Evolutionary conservation across 2,329 filamentous ascomycete genomes (phyloP), one percentile per base, ranked within the genome.

Genomic region (Sclerotiophoma versabilis): DNA sequence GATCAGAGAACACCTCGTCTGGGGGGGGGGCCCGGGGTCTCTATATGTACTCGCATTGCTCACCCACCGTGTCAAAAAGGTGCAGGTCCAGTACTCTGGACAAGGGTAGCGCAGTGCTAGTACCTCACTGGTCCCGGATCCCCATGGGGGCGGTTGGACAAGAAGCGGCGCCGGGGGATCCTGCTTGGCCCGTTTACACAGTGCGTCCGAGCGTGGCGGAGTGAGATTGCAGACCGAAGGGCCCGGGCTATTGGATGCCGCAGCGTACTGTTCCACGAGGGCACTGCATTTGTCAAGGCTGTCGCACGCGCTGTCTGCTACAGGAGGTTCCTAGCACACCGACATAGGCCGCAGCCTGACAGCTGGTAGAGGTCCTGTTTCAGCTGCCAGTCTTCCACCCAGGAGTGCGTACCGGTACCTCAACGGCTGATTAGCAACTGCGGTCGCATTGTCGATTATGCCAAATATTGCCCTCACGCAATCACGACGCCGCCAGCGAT

Each of bases 141-240:
- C 71, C 72, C 71, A 69, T 72, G 71, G 71, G 65, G 71, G 63
- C 65, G 69, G 70, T 69, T 69, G 63, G 63, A 72, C 56, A 70
- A 65, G 61, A 66, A 25, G 20, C 34, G 34, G 52, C 52, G 45
- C 39, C 20, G 58, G 63, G 64, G 62, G 63, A 64, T 63, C 60
- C 54, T 58, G 57, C 69, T 70, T 70, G 61, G 69, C 60, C 61
- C 54, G 49, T 60, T 50, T 39, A 60, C 57, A 56, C 51, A 54
- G 29, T 25, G 54, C 48, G 60, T 65, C 67, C 63, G 49, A 62
- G 62, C 62, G 65, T 72, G 64, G 65, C 68, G 54, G 63, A 54
- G 60, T 62, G 57, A 44, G 33, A 55, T 49, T 37, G 45, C 42
- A 41, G 46, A 44, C 32, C 14, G 19, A 37, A 19, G 37, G 49